Base-by-base conservation (phyloP, 768 basidiomycete species). In the Suillus subaureus region DNA sequence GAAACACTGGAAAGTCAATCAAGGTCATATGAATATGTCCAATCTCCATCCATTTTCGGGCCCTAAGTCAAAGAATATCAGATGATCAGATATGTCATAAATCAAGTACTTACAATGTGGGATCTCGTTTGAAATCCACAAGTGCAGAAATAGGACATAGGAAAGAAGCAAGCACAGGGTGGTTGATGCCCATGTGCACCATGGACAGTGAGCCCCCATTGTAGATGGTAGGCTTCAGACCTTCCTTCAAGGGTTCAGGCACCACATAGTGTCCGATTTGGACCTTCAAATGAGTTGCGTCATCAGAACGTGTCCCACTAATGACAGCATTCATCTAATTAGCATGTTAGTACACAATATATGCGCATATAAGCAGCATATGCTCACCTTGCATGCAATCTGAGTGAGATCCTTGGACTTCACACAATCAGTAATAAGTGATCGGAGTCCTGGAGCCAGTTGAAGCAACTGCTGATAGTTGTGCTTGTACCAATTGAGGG, bases 141-240 rank as follows among this genome's bases (percentile, higher is more conserved):
- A 61, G 42, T 6, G 31, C 49, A 0, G 2, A 8, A 4, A 64
- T 39, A 0, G 52, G 66, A 26, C 66, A 67, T 0, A 67, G 58
- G 26, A 54, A 52, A 0, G 18, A 5, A 11, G 63, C 63, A 0
- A 67, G 51, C 21, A 54, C 63, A 1, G 52, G 58, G 40, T 67
- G 66, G 8, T 67, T 67, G 2, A 67, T 23, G n/a, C 66, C 63
- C 47, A 67, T 37, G 15, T 35, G 56, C 28, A 16, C 23, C 49
- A 23, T 49, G 0, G 49, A 49, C 23, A 49, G 49, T 3, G 49
- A 49, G 12, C 49, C 23, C 3, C 56, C 58, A n/a, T 51, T 23
- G 21, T 28, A 31, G 13, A 67, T 64, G 0, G 66, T 57, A 0
- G 60, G 66, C 0, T 16, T 15, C 4, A 67, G 6, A 0, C 31